A percentile compares a stretch with the other conserved stretches of the same genome.
These are phyloP conservation scores for Termitomyces sp. DNA, from an alignment of 768 basidiomycete genomes.

Conservation along the genomic window DNA sequence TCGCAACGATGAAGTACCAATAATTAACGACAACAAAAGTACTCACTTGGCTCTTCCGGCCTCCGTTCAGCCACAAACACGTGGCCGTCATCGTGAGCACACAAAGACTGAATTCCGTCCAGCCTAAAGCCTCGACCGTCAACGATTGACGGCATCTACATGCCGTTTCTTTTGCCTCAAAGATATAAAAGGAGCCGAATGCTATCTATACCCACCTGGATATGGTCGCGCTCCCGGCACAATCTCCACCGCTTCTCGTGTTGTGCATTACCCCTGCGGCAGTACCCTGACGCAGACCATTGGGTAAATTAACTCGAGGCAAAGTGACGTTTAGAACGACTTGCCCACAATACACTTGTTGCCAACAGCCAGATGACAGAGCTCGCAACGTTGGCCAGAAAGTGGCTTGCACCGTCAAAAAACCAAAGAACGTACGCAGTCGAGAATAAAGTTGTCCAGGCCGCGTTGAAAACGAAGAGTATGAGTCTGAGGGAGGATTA, in stretches of 20 bases:
- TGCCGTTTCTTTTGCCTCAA: not conserved
- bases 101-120: slow-evolving; percentile 69
- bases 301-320: not conserved
- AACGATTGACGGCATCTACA: slow-evolving; percentile 64
- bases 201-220: slow-evolving; percentile 36
- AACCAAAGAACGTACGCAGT: slow-evolving; percentile 69
- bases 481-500: slow-evolving; percentile 35
- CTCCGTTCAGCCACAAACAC: slow-evolving; percentile 32
- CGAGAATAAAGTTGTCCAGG: slow-evolving; percentile 73
- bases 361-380: slow-evolving; percentile 70
- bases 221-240: slow-evolving; percentile 45
- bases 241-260: slow-evolving; percentile 56
- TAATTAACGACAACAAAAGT: not conserved
- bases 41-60: slow-evolving; percentile 20
- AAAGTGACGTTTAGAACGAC: slow-evolving; percentile 13
- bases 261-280: slow-evolving; percentile 64
- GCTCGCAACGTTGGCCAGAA: slow-evolving; percentile 73
- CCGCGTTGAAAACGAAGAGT: slow-evolving; percentile 56
- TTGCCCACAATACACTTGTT: slow-evolving; percentile 65
- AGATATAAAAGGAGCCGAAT: not conserved
- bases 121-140: slow-evolving; percentile 70
- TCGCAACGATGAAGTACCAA: not conserved
- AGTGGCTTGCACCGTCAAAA: slow-evolving; percentile 55
- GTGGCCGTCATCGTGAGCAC: slow-evolving; percentile 49
- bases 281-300: slow-evolving; percentile 40